Percentiles rank a stretch among this genome's conserved stretches.
Evolutionary conservation across 192 early-diverging fungal species (phyloP).

Genomic region (Backusella luteola): DNA sequence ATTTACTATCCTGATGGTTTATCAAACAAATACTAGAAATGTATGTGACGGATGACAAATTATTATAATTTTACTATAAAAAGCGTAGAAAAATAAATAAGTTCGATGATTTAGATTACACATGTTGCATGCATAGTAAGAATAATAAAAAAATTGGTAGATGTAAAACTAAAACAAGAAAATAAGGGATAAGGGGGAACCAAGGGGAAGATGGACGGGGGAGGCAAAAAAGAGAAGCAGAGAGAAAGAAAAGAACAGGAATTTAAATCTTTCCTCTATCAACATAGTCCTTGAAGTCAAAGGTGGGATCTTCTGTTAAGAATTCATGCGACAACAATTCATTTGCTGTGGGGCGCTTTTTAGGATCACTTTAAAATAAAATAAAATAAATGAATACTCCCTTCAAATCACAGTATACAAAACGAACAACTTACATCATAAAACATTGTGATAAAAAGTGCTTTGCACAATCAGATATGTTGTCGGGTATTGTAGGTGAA

Average conservation of each 20-base stretch:
- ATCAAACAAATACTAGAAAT: slow-evolving; percentile 2
- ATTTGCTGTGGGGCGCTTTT: slow-evolving; percentile 70
- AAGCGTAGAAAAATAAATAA: background rate
- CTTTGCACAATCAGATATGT: slow-evolving; percentile 62
- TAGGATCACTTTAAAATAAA: slow-evolving; percentile 61
- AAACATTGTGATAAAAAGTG: slow-evolving; percentile 79
- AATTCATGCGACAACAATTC: slow-evolving; percentile 71
- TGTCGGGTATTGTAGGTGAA: slow-evolving; percentile 78
- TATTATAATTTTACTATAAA: background rate
- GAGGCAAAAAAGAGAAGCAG: background rate
- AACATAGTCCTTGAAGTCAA: slow-evolving; percentile 40
- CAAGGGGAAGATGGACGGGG: background rate
- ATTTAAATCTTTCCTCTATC: slow-evolving; percentile 16
- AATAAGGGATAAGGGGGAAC: background rate
- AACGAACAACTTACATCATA: slow-evolving; percentile 51
- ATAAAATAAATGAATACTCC: background rate
- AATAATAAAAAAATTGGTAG: background rate
- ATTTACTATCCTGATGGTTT: background rate
- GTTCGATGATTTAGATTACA: background rate
- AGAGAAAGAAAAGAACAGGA: background rate
- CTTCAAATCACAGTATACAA: background rate
- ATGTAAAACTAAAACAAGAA: background rate
- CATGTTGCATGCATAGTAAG: background rate
- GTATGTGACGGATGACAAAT: background rate
- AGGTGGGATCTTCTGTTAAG: slow-evolving; percentile 48